Base-by-base conservation (phyloP, 805 yeast species). In the Sporopachydermia lactativora region DNA sequence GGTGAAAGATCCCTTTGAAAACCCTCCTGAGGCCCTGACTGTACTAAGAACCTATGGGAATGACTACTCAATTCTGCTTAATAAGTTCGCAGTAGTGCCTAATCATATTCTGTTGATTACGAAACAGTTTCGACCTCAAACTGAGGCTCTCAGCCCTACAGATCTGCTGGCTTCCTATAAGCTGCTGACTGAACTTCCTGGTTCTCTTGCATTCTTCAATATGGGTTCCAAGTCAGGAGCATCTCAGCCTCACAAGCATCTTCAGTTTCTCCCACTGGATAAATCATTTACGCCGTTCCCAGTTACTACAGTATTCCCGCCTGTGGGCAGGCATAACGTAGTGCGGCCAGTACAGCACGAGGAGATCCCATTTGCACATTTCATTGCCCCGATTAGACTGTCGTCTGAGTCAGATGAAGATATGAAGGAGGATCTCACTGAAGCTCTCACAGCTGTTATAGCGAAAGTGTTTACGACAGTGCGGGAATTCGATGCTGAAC, bases 241-340 rank as follows among this genome's bases (percentile, higher is more conserved):
- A n/a, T 85, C 96, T 0, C 92, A 86, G 52, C 79, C 82, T 38
- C 98, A 89, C 62, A 85, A 83, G 55, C 98, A 89, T 60, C 59
- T 92, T 46, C 98, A 92, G 60, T 77, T 88, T 59, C 64, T 89
- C 70, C 66, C 75, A 36, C 62, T 82, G 36, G 39, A 19, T 31
- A 15, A 18, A 18, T 61, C 65, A 16, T 77, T 75, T 54, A 58
- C 57, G 1, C 71, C 81, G 4, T 75, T 71, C 53, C 80, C 83
- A 40, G 77, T 74, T 37, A 45, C 52, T 11, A 51, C 70, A n/a
- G 62, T 69, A 57, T 78, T 24, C 86, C 88, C 4, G 66, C 60
- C 42, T 50, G 61, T 19, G 60, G 68, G 52, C 18, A 40, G 39
- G 3, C 34, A 45, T n/a, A 42, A 37, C 8, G 52, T 60, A 6